Percentiles rank a stretch among this genome's conserved stretches.
These are phyloP conservation scores for Sclerotinia subarctica DNA, from an alignment of 2,329 filamentous ascomycete species.

Conservation along the genomic window DNA sequence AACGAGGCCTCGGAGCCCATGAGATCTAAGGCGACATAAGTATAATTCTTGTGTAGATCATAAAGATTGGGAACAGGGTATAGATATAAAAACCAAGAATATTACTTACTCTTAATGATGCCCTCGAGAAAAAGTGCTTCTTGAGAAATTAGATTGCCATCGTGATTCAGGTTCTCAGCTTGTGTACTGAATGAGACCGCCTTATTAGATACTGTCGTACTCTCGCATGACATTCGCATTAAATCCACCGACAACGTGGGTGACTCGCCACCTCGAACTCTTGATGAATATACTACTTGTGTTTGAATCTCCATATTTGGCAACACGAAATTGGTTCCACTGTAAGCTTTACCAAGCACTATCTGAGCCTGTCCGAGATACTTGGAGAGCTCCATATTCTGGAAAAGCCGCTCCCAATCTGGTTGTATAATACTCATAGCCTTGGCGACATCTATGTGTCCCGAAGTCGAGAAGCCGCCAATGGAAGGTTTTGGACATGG, in stretches of 20 bases:
- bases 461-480: conserved; percentile 31
- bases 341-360: conserved; percentile 39
- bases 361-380: conserved; percentile 46
- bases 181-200: too few species aligned
- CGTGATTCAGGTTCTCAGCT: too few species aligned
- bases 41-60: background rate
- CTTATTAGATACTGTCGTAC: too few species aligned
- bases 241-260: background rate
- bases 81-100: too few species aligned
- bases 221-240: conserved; percentile 1
- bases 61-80: background rate
- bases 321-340: background rate
- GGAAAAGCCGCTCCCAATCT: conserved; percentile 49
- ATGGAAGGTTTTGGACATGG: conserved; percentile 42
- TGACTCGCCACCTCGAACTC: conserved; percentile 19
- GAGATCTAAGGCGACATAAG: background rate
- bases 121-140: background rate
- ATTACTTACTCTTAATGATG: background rate
- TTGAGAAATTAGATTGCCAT: background rate
- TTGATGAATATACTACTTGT: conserved; percentile 16
- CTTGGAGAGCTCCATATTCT: conserved; percentile 46
- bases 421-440: conserved; percentile 43
- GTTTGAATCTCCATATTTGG: conserved; percentile 8
- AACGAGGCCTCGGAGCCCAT: conserved; percentile 26
- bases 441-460: conserved; percentile 40